A percentile compares a stretch with the other conserved stretches of the same genome.
phyloP scores from a whole-genome alignment of 73 alveolate genomes.

The Paramecium biaurelia region DNA sequence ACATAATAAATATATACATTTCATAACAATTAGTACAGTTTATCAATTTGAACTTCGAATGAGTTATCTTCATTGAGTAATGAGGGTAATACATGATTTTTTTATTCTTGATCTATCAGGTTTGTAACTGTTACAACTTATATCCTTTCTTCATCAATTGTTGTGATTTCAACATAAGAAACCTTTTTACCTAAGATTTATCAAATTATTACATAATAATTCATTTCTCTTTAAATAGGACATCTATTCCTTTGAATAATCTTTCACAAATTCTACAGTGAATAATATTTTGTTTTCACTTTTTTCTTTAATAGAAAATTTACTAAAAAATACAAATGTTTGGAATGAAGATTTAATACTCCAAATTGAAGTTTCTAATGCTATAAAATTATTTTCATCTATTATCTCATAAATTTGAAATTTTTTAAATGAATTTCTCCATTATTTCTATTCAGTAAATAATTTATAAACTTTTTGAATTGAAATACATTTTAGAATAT shows the following conservation, averaged over 20 bases:
- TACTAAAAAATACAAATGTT: neutral
- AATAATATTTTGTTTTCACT: neutral
- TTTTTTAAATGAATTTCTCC: conserved; percentile 15
- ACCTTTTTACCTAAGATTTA: neutral
- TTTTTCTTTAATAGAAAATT: neutral
- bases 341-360: neutral
- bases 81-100: conserved; percentile 11
- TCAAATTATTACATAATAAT: neutral
- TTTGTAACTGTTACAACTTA: neutral
- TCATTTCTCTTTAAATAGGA: neutral
- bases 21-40: conserved; percentile 36
- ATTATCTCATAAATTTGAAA: neutral
- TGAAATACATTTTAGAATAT: neutral
- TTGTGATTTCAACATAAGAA: neutral
- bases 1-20: neutral
- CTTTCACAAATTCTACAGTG: neutral
- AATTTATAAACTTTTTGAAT: neutral
- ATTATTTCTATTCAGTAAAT: neutral
- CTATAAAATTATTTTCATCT: neutral
- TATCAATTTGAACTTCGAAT: conserved; percentile 29
- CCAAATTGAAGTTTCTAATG: neutral
- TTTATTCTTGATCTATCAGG: conserved; percentile 9
- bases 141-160: neutral
- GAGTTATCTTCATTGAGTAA: conserved; percentile 22
- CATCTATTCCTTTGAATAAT: neutral